A percentile compares a stretch with the other conserved stretches of the same genome.
phyloP scores from a whole-genome alignment of 2,329 filamentous ascomycete species.

The Aspergillus sp. region DNA sequence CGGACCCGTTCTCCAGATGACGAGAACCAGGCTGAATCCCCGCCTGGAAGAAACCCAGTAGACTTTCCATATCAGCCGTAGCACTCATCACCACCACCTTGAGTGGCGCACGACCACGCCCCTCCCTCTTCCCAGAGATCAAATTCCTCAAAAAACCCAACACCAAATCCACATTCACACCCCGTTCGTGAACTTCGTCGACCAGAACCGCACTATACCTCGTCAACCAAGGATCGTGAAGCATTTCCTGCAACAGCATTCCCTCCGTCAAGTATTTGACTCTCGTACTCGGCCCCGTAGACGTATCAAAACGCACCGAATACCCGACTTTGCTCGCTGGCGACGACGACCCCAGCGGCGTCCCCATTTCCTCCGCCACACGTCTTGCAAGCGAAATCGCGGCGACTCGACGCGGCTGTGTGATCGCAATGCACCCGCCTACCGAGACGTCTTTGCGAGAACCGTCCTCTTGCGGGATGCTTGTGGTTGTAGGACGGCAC shows the following conservation, averaged over 20 bases:
- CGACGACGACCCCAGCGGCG: conserved; percentile 52
- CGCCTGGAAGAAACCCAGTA: conserved; percentile 64
- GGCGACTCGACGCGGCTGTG: conserved; percentile 86
- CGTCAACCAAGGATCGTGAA: conserved; percentile 72
- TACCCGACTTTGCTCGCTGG: conserved; percentile 71
- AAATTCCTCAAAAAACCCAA: conserved; percentile 82
- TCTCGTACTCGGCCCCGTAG: conserved; percentile 69
- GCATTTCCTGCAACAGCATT: conserved; percentile 88
- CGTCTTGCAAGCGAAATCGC: conserved; percentile 84
- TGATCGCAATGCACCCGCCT: conserved; percentile 82
- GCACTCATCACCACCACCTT: conserved; percentile 97
- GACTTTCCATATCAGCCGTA: conserved; percentile 77
- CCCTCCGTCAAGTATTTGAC: conserved; percentile 96
- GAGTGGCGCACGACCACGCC: conserved; percentile 64
- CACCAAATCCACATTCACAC: conserved; percentile 86
- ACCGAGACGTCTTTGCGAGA: conserved; percentile 45
- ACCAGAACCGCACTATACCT: conserved; percentile 88
- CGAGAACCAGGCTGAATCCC: conserved; percentile 15
- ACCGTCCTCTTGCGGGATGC: conserved; percentile 30
- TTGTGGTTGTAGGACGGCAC: conserved; percentile 59
- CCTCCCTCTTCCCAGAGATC: conserved; percentile 50
- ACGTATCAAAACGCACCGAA: conserved; percentile 88
- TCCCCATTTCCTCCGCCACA: conserved; percentile 76
- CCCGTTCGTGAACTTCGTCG: conserved; percentile 95
- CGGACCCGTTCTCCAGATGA: conserved; percentile 1